These are phyloP conservation scores for Arabidopsis suecica DNA, from an alignment of 345 rosid genomes.

Conservation along the genomic window DNA sequence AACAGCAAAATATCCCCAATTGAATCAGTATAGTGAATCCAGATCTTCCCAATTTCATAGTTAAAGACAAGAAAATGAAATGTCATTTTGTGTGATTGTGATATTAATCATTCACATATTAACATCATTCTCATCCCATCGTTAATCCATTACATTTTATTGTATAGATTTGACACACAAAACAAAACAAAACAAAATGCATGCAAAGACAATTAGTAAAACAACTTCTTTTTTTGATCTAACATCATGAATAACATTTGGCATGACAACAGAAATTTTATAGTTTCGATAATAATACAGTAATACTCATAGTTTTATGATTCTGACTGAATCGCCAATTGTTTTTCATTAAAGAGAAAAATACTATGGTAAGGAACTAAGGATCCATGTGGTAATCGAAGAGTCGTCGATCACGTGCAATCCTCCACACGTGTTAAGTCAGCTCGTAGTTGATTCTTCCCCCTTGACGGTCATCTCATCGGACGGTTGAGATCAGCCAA, in stretches of 20 bases:
- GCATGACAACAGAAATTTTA: neutral
- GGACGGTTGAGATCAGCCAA: slow-evolving; percentile 40
- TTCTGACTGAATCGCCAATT: slow-evolving; percentile 15
- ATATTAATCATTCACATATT: neutral
- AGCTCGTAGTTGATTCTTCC: slow-evolving; percentile 38
- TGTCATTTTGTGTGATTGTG: slow-evolving; percentile 21
- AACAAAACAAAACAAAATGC: neutral
- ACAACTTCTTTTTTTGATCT: neutral
- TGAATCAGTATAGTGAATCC: slow-evolving; percentile 12
- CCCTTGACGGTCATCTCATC: slow-evolving; percentile 50
- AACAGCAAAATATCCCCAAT: slow-evolving; percentile 17
- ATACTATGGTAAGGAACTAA: slow-evolving; percentile 20
- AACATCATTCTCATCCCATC: neutral
- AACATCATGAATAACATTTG: neutral
- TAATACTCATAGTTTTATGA: neutral
- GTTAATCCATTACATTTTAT: neutral
- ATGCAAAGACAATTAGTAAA: neutral
- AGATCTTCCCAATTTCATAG: neutral
- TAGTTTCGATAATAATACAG: neutral
- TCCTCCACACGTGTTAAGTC: slow-evolving; percentile 47
- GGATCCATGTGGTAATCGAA: slow-evolving; percentile 44
- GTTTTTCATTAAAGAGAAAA: slow-evolving; percentile 1
- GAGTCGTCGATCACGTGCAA: slow-evolving; percentile 37
- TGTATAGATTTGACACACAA: neutral
- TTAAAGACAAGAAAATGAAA: slow-evolving; percentile 5